A percentile compares a stretch with the other conserved stretches of the same genome.
Conservation (phyloP, 2,329 filamentous ascomycete species). For the Akanthomyces dipterigenus region DNA sequence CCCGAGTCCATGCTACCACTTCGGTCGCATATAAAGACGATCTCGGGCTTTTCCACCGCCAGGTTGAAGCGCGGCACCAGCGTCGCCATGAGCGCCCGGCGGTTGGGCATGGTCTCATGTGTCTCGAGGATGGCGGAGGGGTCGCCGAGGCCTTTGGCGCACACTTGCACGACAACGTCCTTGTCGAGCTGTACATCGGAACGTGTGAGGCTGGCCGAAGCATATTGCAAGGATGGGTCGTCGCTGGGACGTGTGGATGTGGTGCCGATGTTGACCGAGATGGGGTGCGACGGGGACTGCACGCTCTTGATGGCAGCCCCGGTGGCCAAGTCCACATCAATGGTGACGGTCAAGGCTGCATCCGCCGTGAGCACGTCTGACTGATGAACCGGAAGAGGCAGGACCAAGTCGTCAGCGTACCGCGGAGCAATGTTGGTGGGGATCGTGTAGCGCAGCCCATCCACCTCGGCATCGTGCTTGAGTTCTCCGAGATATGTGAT, state of each 20-base stretch:
- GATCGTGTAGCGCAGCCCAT: slow-evolving; percentile 63
- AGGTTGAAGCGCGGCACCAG: slow-evolving; percentile 65
- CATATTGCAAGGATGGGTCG: slow-evolving; percentile 48
- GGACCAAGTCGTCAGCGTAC: slow-evolving; percentile 40
- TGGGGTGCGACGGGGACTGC: slow-evolving; percentile 61
- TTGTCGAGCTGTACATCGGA: slow-evolving; percentile 46
- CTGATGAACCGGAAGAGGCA: neutral
- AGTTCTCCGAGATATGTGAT: slow-evolving; percentile 64
- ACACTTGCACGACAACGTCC: slow-evolving; percentile 62
- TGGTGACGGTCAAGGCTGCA: slow-evolving; percentile 19
- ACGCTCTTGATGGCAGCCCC: slow-evolving; percentile 53
- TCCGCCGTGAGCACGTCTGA: neutral
- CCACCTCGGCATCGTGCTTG: slow-evolving; percentile 62
- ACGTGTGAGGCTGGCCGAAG: slow-evolving; percentile 54
- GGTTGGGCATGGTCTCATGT: slow-evolving; percentile 53
- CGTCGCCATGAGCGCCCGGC: slow-evolving; percentile 63
- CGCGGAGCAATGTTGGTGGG: slow-evolving; percentile 61
- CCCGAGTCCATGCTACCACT: slow-evolving; percentile 55
- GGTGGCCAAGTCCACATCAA: slow-evolving; percentile 40
- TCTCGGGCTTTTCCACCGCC: slow-evolving; percentile 47
- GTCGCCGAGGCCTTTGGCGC: slow-evolving; percentile 51
- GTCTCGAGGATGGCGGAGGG: slow-evolving; percentile 60
- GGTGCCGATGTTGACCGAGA: slow-evolving; percentile 57
- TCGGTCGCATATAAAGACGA: slow-evolving; percentile 67
- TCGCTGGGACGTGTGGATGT: slow-evolving; percentile 34